phyloP scores from a whole-genome alignment of 1,284 basidiomycete species.

The Exsudoporus floridanus region DNA sequence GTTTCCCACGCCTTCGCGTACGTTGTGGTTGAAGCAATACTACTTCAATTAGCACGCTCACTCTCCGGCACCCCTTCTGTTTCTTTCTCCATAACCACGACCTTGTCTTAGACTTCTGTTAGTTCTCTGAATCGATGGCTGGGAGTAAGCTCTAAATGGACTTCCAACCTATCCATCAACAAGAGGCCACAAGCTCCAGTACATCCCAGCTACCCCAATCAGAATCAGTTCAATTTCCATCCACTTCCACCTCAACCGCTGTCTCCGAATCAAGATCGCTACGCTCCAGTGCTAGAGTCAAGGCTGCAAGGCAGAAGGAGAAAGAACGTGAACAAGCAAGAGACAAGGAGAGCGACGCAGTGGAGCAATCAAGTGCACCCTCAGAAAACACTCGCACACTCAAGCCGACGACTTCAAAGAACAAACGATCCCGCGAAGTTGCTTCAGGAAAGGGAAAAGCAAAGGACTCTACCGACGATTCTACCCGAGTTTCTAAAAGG shows the following conservation, averaged over 20 bases:
- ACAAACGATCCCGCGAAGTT: slow-evolving; percentile 56
- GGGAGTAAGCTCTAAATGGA: slow-evolving; percentile 82
- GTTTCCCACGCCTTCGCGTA: slow-evolving; percentile 36
- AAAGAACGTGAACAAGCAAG: slow-evolving; percentile 45
- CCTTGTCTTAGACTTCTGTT: slow-evolving; percentile 25
- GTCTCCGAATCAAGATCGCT: slow-evolving; percentile 50
- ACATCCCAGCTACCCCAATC: slow-evolving; percentile 38
- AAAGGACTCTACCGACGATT: slow-evolving; percentile 56
- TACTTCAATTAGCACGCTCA: slow-evolving; percentile 30
- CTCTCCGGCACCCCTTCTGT: slow-evolving; percentile 14
- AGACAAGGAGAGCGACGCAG: slow-evolving; percentile 41
- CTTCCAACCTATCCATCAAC: slow-evolving; percentile 66
- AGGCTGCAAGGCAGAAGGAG: slow-evolving; percentile 70
- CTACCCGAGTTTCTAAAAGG: slow-evolving; percentile 56
- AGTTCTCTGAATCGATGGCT: slow-evolving; percentile 68
- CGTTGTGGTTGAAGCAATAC: slow-evolving; percentile 26
- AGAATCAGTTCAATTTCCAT: slow-evolving; percentile 38
- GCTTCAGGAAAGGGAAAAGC: slow-evolving; percentile 58
- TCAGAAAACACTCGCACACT: slow-evolving; percentile 43
- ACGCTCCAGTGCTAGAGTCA: slow-evolving; percentile 73
- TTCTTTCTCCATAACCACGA: slow-evolving; percentile 30
- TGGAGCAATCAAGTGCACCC: slow-evolving; percentile 41
- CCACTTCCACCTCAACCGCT: slow-evolving; percentile 35
- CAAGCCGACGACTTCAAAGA: slow-evolving; percentile 43
- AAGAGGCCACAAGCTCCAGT: slow-evolving; percentile 67